A percentile compares a stretch with the other conserved stretches of the same genome.
Conservation (phyloP, 1,284 basidiomycete species). For the Tilletia horrida region DNA sequence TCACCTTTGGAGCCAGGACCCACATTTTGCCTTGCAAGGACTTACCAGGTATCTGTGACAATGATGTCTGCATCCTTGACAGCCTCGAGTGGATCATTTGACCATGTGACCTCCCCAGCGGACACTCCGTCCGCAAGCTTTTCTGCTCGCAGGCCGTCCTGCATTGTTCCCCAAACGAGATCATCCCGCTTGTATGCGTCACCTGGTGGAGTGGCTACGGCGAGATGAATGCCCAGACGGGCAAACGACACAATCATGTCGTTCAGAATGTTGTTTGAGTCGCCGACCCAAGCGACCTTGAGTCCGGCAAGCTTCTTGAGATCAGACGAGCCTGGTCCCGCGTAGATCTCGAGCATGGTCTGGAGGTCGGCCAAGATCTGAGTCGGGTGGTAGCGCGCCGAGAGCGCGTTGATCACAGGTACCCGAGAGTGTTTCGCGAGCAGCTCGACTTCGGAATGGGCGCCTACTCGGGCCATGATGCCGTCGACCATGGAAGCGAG, state of each 20-base stretch:
- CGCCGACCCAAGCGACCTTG: constrained; percentile 77
- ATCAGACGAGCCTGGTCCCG: constrained; percentile 6
- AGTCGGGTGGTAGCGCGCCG: constrained; percentile 91
- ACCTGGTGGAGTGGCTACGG: constrained; percentile 75
- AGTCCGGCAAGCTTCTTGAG: constrained; percentile 51
- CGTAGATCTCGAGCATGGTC: constrained; percentile 71
- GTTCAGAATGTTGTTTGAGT: constrained; percentile 92
- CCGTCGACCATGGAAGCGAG: constrained; percentile 95
- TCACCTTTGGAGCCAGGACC: too few relatives aligned
- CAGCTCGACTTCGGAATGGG: constrained; percentile 88
- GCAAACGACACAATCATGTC: constrained; percentile 95
- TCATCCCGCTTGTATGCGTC: constrained; percentile 69
- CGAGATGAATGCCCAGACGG: constrained; percentile 79
- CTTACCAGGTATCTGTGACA: constrained; percentile 63
- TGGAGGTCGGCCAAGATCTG: constrained; percentile 90
- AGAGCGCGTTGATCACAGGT: constrained; percentile 92
- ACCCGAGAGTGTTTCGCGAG: constrained; percentile 82
- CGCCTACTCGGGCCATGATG: constrained; percentile 91
- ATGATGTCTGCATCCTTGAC: constrained; percentile 86
- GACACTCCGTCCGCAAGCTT: constrained; percentile 25
- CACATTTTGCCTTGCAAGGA: too few relatives aligned
- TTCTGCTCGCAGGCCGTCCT: constrained; percentile 46
- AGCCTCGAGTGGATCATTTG: constrained; percentile 75
- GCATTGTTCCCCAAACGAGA: constrained; percentile 64
- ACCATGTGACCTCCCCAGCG: constrained; percentile 66